These are phyloP conservation scores for Microdochium nivale DNA, from an alignment of 2,329 filamentous ascomycete genomes.

Conservation along the genomic window DNA sequence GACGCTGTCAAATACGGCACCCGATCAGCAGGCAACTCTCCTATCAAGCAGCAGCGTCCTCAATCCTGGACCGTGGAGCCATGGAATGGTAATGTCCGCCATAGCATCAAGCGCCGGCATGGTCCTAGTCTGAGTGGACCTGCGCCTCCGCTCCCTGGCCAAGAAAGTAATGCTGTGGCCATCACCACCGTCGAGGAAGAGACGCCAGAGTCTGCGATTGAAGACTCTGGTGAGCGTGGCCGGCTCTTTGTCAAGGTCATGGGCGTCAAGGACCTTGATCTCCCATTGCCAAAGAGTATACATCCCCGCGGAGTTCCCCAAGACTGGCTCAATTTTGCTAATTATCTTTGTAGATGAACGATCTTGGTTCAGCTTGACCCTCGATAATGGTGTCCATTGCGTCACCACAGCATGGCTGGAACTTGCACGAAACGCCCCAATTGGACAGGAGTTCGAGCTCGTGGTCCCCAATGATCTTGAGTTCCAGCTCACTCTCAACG, in stretches of 20 bases:
- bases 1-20: constrained; percentile 42
- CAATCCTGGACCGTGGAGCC: constrained; percentile 96
- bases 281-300: constrained; percentile 85
- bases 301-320: too few species aligned
- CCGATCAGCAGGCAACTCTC: constrained; percentile 59
- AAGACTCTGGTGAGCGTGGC: constrained; percentile 80
- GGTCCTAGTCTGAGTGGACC: constrained; percentile 43
- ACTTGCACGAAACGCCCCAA: constrained; percentile 81
- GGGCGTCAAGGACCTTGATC: constrained; percentile 88
- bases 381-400: constrained; percentile 97
- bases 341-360: constrained; percentile 57
- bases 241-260: constrained; percentile 98
- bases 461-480: constrained; percentile 97
- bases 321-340: too few species aligned
- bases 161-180: constrained; percentile 67
- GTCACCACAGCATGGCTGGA: constrained; percentile 96
- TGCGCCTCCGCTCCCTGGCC: constrained; percentile 77
- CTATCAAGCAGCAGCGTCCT: constrained; percentile 67
- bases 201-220: constrained; percentile 45
- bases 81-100: constrained; percentile 77
- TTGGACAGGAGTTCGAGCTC: constrained; percentile 96
- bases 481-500: constrained; percentile 94
- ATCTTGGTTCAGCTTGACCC: constrained; percentile 87
- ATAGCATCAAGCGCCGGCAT: constrained; percentile 52
- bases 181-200: constrained; percentile 64